Percentiles rank a stretch among this genome's conserved stretches.
Evolutionary conservation across 768 basidiomycete species (phyloP).

Genomic region (Crucibulum laeve): DNA sequence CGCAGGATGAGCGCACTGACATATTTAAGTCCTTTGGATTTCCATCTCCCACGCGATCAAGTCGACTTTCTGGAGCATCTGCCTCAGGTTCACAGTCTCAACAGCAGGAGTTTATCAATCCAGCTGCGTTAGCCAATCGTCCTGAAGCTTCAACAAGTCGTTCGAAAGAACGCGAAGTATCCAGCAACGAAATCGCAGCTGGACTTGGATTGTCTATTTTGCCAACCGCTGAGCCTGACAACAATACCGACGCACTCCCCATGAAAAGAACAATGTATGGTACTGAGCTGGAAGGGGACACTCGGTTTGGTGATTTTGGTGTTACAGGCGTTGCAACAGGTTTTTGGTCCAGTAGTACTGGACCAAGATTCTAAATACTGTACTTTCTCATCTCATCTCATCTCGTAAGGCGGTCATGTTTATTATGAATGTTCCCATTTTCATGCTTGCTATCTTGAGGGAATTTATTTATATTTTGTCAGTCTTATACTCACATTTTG

Average conservation of each 20-base stretch:
- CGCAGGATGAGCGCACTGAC: conserved; percentile 34
- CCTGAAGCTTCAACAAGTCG: conserved; percentile 15
- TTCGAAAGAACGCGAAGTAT: conserved; percentile 16
- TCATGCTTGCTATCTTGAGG: no score
- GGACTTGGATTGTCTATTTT: conserved; percentile 37
- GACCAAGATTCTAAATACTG: conserved; percentile 25
- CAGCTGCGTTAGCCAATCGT: conserved; percentile 31
- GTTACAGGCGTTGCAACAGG: conserved; percentile 71
- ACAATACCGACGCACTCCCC: conserved; percentile 28
- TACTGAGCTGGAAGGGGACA: conserved; percentile 75
- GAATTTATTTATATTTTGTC: no score
- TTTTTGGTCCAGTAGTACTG: conserved; percentile 60
- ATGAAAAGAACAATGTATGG: conserved; percentile 78
- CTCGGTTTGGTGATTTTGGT: conserved; percentile 84
- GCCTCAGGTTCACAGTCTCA: conserved; percentile 14
- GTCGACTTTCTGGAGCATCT: conserved; percentile 31
- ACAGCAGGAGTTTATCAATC: conserved; percentile 32
- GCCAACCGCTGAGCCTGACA: conserved; percentile 18
- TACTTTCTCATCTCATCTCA: not conserved
- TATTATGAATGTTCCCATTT: no score
- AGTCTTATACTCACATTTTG: no score
- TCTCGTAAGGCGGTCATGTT: no score
- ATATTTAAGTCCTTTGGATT: conserved; percentile 43
- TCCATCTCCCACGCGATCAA: conserved; percentile 34
- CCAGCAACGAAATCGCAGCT: conserved; percentile 43